Conservation (phyloP, 208 protist species). For the Tritrichomonas musculus region DNA sequence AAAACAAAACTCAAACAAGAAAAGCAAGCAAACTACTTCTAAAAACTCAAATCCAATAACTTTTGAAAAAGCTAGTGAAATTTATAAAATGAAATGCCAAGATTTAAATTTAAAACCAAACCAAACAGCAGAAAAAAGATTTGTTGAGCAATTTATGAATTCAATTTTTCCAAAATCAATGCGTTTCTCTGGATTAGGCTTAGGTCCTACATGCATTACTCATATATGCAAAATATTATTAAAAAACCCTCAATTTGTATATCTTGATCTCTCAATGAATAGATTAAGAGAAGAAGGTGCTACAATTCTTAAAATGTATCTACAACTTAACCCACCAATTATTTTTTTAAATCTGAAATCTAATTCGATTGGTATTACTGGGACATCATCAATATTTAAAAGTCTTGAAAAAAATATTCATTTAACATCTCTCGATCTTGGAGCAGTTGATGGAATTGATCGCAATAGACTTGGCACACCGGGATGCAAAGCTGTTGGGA, state of each 20-base stretch:
- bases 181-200: neutral
- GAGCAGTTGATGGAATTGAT: neutral
- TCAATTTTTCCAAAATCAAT: neutral
- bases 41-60: neutral
- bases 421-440: neutral
- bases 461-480: neutral
- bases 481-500: neutral
- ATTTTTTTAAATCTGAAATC: neutral
- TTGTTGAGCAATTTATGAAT: conserved; percentile 25
- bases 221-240: neutral
- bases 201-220: neutral
- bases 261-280: conserved; percentile 20
- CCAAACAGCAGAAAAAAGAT: neutral
- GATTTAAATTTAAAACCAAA: conserved; percentile 8
- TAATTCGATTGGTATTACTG: neutral
- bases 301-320: neutral
- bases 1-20: too few relatives aligned
- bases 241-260: neutral
- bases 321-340: neutral
- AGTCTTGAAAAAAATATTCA: neutral
- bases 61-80: neutral
- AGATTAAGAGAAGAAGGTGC: neutral
- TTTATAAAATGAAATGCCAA: neutral
- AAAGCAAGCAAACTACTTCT: too few relatives aligned
- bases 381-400: neutral